Percentiles rank a stretch among this genome's conserved stretches.
phyloP scores from a whole-genome alignment of 23 red algal species.

The Chondrus crispus region DNA sequence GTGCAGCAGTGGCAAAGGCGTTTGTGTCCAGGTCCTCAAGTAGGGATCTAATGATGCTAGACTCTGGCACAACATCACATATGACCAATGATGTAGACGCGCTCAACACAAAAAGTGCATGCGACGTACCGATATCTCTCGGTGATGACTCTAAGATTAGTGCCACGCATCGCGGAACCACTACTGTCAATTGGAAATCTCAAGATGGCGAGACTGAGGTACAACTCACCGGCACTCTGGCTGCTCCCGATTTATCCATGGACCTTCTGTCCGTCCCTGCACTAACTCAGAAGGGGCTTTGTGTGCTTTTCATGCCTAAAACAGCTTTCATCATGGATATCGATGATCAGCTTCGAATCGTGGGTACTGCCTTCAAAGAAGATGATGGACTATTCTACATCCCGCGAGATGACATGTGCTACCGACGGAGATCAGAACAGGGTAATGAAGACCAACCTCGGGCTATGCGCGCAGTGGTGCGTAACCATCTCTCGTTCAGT shows the following conservation, averaged over 20 bases:
- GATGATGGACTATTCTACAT: not conserved
- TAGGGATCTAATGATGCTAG: not conserved
- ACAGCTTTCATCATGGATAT: not conserved
- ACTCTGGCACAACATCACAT: slow-evolving; percentile 23
- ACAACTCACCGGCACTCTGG: not conserved
- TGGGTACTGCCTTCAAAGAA: not conserved
- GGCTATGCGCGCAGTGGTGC: not conserved
- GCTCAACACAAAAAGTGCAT: not conserved
- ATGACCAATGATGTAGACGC: not conserved
- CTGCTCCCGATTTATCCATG: not conserved
- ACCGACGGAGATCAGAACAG: not conserved
- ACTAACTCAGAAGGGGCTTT: not conserved
- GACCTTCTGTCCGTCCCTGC: slow-evolving; percentile 10
- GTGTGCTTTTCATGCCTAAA: not conserved
- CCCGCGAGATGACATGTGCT: not conserved
- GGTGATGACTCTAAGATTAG: not conserved
- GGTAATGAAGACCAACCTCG: not conserved
- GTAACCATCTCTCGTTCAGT: not conserved
- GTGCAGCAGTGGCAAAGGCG: slow-evolving; percentile 8
- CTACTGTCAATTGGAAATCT: not conserved
- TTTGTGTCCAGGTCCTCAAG: no score
- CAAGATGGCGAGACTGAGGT: not conserved
- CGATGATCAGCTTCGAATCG: not conserved
- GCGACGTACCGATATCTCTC: not conserved
- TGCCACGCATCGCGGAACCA: not conserved